Evolutionary conservation across 2,329 filamentous ascomycete species (phyloP), one percentile per base, ranked within the genome.

Genomic region (Fusarium fracticaudum): DNA sequence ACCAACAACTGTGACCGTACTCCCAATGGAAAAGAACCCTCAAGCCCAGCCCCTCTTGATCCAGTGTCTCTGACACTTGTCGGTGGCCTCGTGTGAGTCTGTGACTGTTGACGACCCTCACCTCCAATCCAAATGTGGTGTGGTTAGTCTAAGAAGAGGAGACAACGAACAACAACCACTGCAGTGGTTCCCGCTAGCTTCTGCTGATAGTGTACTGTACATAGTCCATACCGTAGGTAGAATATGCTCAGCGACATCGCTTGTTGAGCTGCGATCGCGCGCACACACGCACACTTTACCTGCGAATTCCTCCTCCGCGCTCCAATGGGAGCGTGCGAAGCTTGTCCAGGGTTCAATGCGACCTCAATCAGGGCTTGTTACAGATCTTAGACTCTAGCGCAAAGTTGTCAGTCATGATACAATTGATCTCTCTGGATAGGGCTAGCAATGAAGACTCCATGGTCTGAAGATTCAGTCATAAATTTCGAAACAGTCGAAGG

Each of bases 11-110:
- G 65, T 64, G 68, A 53, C 68, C 72, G 58, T 64, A 60, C 58
- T 72, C 69, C 68, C 68, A 67, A 63, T 71, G 40, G 41, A 64
- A 69, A 41, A 59, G 35, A 35, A 64, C 44, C 54, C 54, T 55
- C 55, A 51, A 76, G 65, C 60, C 75, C 71, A 75, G 72, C 75
- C 75, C 76, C 75, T 76, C 76, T 72, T 37, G 48, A 43, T 64
- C 60, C 43, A 60, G 41, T 55, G 41, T 60, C 59, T 61, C 48
- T 74, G 60, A 61, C 71, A 69, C 58, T 67, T 69, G 71, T 74
- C 60, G 50, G 68, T 74, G 72, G 69, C 69, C 64, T 63, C 64
- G 67, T 61, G 72, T 72, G 55, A 74, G 51, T 60, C 50, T 74
- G 65, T 59, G 68, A 69, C 64, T 69, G 67, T 74, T 57, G 64